These are phyloP conservation scores for Exsudoporus frostii DNA, from an alignment of 768 basidiomycete species.

Conservation along the genomic window DNA sequence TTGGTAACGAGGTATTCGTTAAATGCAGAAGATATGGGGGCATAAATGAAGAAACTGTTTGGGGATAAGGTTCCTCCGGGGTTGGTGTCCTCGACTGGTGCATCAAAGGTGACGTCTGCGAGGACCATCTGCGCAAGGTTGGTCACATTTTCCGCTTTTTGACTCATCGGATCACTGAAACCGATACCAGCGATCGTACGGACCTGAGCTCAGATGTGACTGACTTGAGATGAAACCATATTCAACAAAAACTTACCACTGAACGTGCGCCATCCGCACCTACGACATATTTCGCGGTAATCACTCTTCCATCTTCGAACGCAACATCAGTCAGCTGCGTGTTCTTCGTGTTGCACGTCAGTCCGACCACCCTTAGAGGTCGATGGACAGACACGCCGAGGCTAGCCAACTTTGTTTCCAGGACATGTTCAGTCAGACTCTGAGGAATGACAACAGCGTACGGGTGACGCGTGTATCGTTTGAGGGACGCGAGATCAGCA, in stretches of 20 bases:
- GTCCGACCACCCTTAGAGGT: conserved; percentile 37
- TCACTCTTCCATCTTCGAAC: conserved; percentile 45
- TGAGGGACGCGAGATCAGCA: conserved; percentile 35
- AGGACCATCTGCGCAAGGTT: conserved; percentile 32
- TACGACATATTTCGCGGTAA: conserved; percentile 46
- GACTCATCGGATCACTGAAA: conserved; percentile 44
- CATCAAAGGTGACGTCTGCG: conserved; percentile 19
- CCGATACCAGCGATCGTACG: conserved; percentile 41
- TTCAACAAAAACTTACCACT: conserved; percentile 29
- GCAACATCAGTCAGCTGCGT: conserved; percentile 34
- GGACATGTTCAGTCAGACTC: conserved; percentile 41
- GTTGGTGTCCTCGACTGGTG: background rate
- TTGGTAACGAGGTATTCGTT: conserved; percentile 17
- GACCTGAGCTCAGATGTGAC: conserved; percentile 31
- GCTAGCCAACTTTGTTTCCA: conserved; percentile 33
- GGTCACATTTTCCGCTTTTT: conserved; percentile 21
- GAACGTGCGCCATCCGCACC: conserved; percentile 54
- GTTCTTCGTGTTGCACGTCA: conserved; percentile 33
- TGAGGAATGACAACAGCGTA: conserved; percentile 45
- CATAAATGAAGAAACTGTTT: conserved; percentile 13
- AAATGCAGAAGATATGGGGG: conserved; percentile 12
- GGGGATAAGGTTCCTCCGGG: background rate
- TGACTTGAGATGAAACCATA: background rate
- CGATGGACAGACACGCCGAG: conserved; percentile 35
- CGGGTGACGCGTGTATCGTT: conserved; percentile 43